phyloP scores from a whole-genome alignment of 2,329 filamentous ascomycete genomes.

The Acrocalymma vagum region DNA sequence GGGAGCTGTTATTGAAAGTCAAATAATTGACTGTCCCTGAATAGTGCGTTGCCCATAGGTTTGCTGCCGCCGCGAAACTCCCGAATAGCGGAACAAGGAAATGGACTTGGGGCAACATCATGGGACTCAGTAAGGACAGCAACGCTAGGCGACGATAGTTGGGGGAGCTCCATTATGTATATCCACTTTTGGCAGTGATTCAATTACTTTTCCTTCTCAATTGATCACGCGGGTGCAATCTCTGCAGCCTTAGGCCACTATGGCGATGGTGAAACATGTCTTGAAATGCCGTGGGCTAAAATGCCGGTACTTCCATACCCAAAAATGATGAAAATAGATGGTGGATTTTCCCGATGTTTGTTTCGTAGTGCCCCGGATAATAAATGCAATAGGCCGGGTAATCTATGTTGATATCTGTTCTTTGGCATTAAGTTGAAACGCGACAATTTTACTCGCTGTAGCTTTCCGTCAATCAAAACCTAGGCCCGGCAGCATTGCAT shows the following conservation, averaged over 20 bases:
- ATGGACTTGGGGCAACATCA: constrained; percentile 30
- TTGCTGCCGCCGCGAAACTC: constrained; percentile 32
- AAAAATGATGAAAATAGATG: too few species aligned
- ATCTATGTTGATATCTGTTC: constrained; percentile 21
- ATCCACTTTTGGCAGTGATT: constrained; percentile 15
- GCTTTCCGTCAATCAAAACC: too few species aligned
- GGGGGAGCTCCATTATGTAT: constrained; percentile 9
- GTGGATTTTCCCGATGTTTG: too few species aligned
- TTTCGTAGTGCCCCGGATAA: constrained; percentile 26
- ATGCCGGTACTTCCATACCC: constrained; percentile 10
- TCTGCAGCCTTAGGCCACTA: constrained; percentile 13
- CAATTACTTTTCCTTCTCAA: constrained; percentile 7
- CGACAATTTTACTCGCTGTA: too few species aligned
- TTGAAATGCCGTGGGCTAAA: constrained; percentile 13
- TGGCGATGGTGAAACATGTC: constrained; percentile 25
- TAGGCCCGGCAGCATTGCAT: too few species aligned
- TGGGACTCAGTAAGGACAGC: constrained; percentile 2
- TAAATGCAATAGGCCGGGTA: constrained; percentile 10
- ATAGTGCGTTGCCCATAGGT: constrained; percentile 40
- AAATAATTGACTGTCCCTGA: constrained; percentile 39
- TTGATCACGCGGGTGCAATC: constrained; percentile 17
- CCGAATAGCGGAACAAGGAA: constrained; percentile 36
- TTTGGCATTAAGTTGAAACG: too few species aligned
- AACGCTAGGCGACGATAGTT: constrained; percentile 1
- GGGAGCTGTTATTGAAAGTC: constrained; percentile 29